These are phyloP conservation scores for Panaeolus papilionaceus DNA, from an alignment of 768 basidiomycete species.

Conservation along the genomic window DNA sequence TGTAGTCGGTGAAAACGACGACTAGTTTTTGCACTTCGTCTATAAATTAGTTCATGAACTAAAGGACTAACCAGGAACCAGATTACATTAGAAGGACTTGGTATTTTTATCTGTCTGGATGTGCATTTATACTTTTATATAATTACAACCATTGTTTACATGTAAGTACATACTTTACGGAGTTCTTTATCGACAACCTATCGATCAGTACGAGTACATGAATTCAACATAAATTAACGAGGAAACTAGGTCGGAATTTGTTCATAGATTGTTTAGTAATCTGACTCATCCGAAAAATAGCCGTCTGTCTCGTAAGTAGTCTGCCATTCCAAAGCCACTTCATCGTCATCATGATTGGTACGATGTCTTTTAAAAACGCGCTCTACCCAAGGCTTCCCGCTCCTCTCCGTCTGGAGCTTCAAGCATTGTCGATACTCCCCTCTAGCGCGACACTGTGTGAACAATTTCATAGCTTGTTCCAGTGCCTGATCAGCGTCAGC, in stretches of 20 bases:
- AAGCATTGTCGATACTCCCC: background rate
- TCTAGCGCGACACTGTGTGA: background rate
- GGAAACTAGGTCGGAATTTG: too few species aligned
- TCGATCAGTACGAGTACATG: too few species aligned
- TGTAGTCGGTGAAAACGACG: conserved; percentile 55
- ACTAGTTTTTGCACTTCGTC: background rate
- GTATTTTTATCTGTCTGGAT: too few species aligned
- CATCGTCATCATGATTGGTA: background rate
- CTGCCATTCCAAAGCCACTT: background rate
- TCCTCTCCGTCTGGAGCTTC: background rate
- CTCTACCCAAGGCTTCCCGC: background rate
- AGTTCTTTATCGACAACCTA: too few species aligned
- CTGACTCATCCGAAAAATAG: too few species aligned
- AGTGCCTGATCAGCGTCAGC: background rate
- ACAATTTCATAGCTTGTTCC: background rate
- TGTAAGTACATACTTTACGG: too few species aligned
- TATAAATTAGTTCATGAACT: background rate
- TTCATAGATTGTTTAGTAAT: too few species aligned
- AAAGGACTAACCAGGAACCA: background rate
- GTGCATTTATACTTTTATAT: too few species aligned
- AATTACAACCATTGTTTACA: too few species aligned
- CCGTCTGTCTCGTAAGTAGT: background rate
- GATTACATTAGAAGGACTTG: background rate
- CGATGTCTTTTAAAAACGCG: background rate
- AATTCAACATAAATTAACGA: too few species aligned